Conservation (phyloP, 208 protist species). For the Leishmania mexicana region DNA sequence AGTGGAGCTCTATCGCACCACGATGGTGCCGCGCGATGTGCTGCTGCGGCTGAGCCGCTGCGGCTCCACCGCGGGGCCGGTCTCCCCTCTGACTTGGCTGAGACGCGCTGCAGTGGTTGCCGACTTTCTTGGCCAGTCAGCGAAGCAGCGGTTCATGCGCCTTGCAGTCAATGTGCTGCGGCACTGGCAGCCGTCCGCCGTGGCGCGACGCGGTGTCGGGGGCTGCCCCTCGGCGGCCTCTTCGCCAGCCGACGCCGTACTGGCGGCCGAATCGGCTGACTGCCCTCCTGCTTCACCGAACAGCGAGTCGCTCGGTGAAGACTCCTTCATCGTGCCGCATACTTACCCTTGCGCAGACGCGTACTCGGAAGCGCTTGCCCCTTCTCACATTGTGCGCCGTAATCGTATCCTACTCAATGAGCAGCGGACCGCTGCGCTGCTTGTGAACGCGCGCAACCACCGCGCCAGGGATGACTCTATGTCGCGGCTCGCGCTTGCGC, state of each 20-base stretch:
- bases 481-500: conserved; percentile 49
- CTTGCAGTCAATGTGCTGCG: conserved; percentile 22
- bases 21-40: conserved; percentile 68
- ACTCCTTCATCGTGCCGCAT: not conserved
- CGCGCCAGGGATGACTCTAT: conserved; percentile 46
- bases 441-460: conserved; percentile 26
- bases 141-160: conserved; percentile 64
- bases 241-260: not conserved
- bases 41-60: conserved; percentile 19
- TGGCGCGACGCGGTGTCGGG: not conserved
- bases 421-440: conserved; percentile 42
- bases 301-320: not conserved
- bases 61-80: not conserved
- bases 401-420: conserved; percentile 64
- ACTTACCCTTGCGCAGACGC: conserved; percentile 52
- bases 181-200: conserved; percentile 18
- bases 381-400: conserved; percentile 30
- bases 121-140: conserved; percentile 59
- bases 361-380: conserved; percentile 49
- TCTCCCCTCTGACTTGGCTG: conserved; percentile 19
- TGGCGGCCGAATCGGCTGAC: not conserved
- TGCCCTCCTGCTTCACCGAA: not conserved
- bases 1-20: conserved; percentile 70
- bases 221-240: not conserved
- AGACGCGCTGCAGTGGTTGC: conserved; percentile 46